Evolutionary conservation across 768 basidiomycete genomes (phyloP), one percentile per base, ranked within the genome.

Genomic region (Kwoniella europaea): DNA sequence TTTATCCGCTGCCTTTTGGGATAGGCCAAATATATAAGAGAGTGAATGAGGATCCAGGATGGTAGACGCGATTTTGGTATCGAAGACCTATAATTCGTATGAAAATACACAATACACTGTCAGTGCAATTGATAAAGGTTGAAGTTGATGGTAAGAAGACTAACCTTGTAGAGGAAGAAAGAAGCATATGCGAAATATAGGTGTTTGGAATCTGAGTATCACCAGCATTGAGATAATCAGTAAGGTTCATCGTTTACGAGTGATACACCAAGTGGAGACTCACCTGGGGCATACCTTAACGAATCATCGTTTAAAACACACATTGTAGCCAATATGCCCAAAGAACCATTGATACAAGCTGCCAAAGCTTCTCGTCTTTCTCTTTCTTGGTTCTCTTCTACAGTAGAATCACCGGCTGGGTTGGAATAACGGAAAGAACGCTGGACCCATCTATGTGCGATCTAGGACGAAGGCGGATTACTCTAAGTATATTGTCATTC

Each of bases 161-260:
- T 43, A n/a, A 65, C 64, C 57, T 67, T 67, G 65, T 59, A 57
- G 20, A 67, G 44, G 65, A 67, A 67, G 27, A 67, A 67, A 18
- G 65, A 67, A 18, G 65, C 65, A 57, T 67, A 67, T 5, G 65
- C 65, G 44, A 67, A 67, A 35, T 67, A 67, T 10, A 67, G 57
- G 29, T 67, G 65, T 56, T 67, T 67, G 10, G 65, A 67, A 35
- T 67, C 65, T 67, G 42, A n/a, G 2, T 7, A 10, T n/a, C 35
- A 44, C 16, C 16, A 61, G 42, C 42, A 7, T 16, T 1, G 10
- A 43, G 5, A 13, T 20, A 15, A 24, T 43, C 41, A 62, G 62
- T 29, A 16, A 29, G 27, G 12, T 0, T 27, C 16, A 12, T 59
- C 24, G 57, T 59, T 9, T 2, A 29, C 16, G 57, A 20, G 35